Conservation (phyloP, 768 basidiomycete genomes). For the Russula sp. region DNA sequence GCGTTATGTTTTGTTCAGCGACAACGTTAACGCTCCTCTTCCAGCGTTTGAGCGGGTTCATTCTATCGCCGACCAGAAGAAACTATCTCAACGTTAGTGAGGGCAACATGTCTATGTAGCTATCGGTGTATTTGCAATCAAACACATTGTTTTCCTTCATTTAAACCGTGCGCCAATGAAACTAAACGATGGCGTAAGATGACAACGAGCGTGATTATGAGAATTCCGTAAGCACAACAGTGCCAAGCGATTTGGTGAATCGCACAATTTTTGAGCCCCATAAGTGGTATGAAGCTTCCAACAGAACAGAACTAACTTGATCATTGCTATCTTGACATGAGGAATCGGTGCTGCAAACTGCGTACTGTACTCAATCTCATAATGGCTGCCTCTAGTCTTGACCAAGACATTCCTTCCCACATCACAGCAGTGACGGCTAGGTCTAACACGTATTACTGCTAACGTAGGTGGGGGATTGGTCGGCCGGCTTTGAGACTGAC, state of each 20-base stretch:
- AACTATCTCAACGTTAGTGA: conserved; percentile 13
- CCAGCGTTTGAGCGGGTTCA: conserved; percentile 15
- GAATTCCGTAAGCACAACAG: not conserved
- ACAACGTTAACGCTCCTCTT: not conserved
- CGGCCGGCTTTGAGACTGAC: not conserved
- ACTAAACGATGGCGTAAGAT: not conserved
- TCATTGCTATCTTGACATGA: not conserved
- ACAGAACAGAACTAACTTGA: not conserved
- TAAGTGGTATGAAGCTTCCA: not conserved
- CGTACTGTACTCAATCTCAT: not conserved
- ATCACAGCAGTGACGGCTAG: not conserved
- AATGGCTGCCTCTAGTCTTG: not conserved
- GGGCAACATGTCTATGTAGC: not conserved
- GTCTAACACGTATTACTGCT: not conserved
- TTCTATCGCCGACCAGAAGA: conserved; percentile 12
- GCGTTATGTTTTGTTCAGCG: not conserved
- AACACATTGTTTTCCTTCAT: not conserved
- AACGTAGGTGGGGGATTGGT: not conserved
- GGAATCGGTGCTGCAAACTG: not conserved
- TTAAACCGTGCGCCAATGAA: not conserved
- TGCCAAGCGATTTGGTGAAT: too few species aligned
- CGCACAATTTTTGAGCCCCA: not conserved
- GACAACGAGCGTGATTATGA: not conserved
- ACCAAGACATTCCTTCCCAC: too few species aligned
- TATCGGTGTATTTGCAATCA: not conserved